Conservation (phyloP, 306 rosid genomes). For the Astragalus membranaceus region DNA sequence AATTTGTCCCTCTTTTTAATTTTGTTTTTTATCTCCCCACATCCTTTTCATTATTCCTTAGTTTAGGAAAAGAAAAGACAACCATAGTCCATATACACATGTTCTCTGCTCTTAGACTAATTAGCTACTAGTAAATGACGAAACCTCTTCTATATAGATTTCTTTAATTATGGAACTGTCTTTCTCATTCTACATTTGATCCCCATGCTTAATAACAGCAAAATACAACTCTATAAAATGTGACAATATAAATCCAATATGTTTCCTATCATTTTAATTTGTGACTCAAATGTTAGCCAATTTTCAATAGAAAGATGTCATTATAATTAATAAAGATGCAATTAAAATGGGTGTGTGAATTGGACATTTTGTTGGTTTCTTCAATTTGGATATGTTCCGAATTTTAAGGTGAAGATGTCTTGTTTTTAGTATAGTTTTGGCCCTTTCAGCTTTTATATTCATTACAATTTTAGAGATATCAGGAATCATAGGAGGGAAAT, state of each 20-base stretch:
- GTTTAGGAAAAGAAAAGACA: conserved; percentile 15
- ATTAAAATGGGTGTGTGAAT: background rate
- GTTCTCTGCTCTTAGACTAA: background rate
- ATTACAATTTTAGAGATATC: too few relatives aligned
- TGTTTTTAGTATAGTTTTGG: background rate
- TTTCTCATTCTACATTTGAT: background rate
- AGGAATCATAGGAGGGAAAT: too few relatives aligned
- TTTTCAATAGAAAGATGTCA: background rate
- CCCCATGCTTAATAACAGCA: background rate
- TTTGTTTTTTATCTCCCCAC: background rate
- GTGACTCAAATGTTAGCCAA: conserved; percentile 6
- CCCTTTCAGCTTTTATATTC: too few relatives aligned
- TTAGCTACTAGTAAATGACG: conserved; percentile 7
- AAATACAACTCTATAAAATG: background rate
- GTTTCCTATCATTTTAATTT: background rate
- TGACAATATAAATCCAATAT: background rate
- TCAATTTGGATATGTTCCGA: background rate
- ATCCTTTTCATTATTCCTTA: background rate
- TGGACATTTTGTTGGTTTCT: background rate
- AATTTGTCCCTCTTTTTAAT: background rate
- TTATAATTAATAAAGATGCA: background rate
- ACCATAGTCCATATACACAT: background rate
- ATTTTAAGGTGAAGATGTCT: background rate
- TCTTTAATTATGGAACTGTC: conserved; percentile 6
- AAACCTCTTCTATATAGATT: conserved; percentile 6